Conservation (phyloP, 2,329 filamentous ascomycete genomes). For the Fusarium denticulatum region DNA sequence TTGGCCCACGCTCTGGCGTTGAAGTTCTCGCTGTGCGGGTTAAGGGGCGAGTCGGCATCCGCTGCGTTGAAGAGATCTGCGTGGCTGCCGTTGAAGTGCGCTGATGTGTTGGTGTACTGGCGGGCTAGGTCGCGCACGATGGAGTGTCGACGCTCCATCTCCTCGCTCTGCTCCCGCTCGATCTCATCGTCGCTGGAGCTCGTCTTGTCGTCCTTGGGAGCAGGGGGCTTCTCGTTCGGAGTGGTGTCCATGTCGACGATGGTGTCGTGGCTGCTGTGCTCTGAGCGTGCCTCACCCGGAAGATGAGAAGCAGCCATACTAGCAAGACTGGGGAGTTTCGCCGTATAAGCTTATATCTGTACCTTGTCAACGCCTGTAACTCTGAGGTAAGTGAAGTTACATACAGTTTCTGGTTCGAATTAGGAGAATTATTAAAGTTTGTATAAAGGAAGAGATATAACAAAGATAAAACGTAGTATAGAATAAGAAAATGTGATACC, state of each 20-base stretch:
- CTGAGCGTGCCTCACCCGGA: slow-evolving; percentile 16
- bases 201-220: background rate
- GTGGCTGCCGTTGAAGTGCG: slow-evolving; percentile 19
- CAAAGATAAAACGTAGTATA: background rate
- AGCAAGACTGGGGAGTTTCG: slow-evolving; percentile 8
- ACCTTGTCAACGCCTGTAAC: background rate
- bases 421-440: slow-evolving; percentile 6
- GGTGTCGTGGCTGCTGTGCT: slow-evolving; percentile 31
- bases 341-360: slow-evolving; percentile 1
- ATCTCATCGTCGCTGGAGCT: slow-evolving; percentile 20
- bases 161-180: background rate
- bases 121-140: slow-evolving; percentile 36
- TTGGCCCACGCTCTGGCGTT: slow-evolving; percentile 55
- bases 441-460: background rate
- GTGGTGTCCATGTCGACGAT: slow-evolving; percentile 22
- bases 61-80: slow-evolving; percentile 27
- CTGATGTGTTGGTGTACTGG: slow-evolving; percentile 26
- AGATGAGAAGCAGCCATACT: slow-evolving; percentile 22
- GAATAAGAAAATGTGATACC: background rate
- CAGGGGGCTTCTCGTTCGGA: slow-evolving; percentile 15
- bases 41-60: slow-evolving; percentile 54
- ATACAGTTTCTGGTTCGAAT: slow-evolving; percentile 18
- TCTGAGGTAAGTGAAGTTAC: background rate
- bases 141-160: slow-evolving; percentile 32
- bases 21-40: slow-evolving; percentile 61